Percentiles rank a stretch among this genome's conserved stretches.
Conservation (phyloP, 2,329 filamentous ascomycete genomes). For the Nigrospora sphaerica region DNA sequence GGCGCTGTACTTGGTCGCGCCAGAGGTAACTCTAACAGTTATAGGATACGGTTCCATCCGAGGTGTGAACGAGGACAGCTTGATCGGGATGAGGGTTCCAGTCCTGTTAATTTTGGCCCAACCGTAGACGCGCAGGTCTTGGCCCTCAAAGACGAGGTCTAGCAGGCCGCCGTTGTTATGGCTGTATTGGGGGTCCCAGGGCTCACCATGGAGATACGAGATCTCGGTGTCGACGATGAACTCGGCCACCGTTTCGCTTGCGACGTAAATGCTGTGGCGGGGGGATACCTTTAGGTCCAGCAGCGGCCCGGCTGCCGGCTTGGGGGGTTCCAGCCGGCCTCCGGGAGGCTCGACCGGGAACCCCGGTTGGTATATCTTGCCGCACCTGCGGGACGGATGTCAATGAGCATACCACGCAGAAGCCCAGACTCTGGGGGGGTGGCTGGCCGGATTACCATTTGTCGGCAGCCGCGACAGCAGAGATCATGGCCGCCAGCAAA, state of each 20-base stretch:
- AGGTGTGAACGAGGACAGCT: conserved; percentile 26
- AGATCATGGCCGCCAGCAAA: no score
- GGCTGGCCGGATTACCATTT: no score
- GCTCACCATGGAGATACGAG: conserved; percentile 31
- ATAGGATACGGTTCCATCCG: conserved; percentile 30
- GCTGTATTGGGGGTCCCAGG: conserved; percentile 19
- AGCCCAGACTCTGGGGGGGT: no score
- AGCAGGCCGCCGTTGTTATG: conserved; percentile 16
- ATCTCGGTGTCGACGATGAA: conserved; percentile 36
- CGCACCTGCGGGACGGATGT: conserved; percentile 1
- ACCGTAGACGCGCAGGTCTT: conserved; percentile 23
- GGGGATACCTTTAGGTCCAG: conserved; percentile 36
- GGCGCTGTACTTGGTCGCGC: conserved; percentile 25
- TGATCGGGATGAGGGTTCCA: conserved; percentile 28
- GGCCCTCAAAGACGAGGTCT: conserved; percentile 19
- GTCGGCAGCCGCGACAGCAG: no score
- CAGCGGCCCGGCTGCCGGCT: conserved; percentile 15
- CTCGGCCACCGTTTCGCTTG: conserved; percentile 29
- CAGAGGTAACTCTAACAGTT: conserved; percentile 25
- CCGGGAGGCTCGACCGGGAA: conserved; percentile 1
- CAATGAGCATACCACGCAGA: not conserved
- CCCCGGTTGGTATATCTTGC: conserved; percentile 3
- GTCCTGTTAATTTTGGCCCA: conserved; percentile 25
- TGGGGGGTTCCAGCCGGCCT: conserved; percentile 1
- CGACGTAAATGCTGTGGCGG: conserved; percentile 38